phyloP scores from a whole-genome alignment of 2,329 filamentous ascomycete genomes.

The Seiridium unicorne region DNA sequence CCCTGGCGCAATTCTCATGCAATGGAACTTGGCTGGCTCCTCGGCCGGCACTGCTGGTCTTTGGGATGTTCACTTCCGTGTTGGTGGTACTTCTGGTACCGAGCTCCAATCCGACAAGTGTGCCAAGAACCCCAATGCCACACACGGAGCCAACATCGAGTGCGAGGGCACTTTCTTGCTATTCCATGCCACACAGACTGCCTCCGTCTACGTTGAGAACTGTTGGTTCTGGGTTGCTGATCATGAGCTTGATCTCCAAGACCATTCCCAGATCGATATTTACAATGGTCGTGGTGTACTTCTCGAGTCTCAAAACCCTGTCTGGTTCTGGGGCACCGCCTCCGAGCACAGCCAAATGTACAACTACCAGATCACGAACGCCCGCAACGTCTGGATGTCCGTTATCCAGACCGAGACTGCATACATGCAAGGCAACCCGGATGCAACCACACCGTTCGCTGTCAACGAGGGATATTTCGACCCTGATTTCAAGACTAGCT shows the following conservation, averaged over 20 bases:
- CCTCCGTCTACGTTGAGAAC: slow-evolving; percentile 81
- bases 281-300: slow-evolving; percentile 85
- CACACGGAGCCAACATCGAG: slow-evolving; percentile 58
- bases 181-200: slow-evolving; percentile 60
- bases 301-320: slow-evolving; percentile 73
- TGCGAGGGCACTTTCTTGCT: slow-evolving; percentile 76
- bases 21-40: slow-evolving; percentile 80
- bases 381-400: slow-evolving; percentile 77
- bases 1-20: slow-evolving; percentile 83
- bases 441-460: slow-evolving; percentile 64
- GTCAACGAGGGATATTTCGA: slow-evolving; percentile 59
- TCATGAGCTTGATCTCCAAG: slow-evolving; percentile 77
- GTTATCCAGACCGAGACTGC: slow-evolving; percentile 89
- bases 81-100: slow-evolving; percentile 84
- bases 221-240: slow-evolving; percentile 89
- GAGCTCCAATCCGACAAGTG: slow-evolving; percentile 78
- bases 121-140: slow-evolving; percentile 68
- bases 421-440: slow-evolving; percentile 82
- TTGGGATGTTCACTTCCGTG: slow-evolving; percentile 95
- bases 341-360: slow-evolving; percentile 66
- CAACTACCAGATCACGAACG: slow-evolving; percentile 82
- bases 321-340: slow-evolving; percentile 80
- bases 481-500: slow-evolving; percentile 64
- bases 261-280: slow-evolving; percentile 78
- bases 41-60: slow-evolving; percentile 71